These are phyloP conservation scores for Mycena polygramma DNA, from an alignment of 768 basidiomycete species.

Conservation along the genomic window DNA sequence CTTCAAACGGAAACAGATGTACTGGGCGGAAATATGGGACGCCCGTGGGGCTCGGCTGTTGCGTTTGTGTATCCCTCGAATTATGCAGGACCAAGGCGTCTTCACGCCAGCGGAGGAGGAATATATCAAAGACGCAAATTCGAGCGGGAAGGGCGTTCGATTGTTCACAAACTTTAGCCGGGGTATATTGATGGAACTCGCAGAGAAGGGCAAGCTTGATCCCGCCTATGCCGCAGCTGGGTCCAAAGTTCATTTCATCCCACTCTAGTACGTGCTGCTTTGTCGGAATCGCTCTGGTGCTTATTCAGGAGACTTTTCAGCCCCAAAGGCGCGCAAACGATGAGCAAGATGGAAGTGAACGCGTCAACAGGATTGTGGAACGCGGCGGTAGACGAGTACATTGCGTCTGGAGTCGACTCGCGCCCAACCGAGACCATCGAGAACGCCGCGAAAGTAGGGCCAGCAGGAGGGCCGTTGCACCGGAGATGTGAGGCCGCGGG, in stretches of 20 bases:
- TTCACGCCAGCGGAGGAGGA: not conserved
- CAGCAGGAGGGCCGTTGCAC: slow-evolving; percentile 12
- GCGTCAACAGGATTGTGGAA: not conserved
- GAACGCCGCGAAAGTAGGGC: slow-evolving; percentile 11
- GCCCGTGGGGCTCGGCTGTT: not conserved
- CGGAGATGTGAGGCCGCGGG: slow-evolving; percentile 11
- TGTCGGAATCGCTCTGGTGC: not conserved
- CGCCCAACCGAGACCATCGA: slow-evolving; percentile 7
- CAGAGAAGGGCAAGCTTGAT: not conserved
- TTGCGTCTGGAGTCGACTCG: slow-evolving; percentile 5
- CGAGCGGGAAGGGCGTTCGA: not conserved
- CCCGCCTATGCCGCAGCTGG: slow-evolving; percentile 13
- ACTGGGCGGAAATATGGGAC: slow-evolving; percentile 18
- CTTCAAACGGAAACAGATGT: not conserved
- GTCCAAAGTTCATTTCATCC: not conserved
- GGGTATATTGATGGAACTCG: not conserved
- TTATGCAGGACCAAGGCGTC: not conserved
- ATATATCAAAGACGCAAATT: not conserved
- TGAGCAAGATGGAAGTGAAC: not conserved
- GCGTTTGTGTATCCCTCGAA: not conserved
- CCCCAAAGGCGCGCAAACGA: not conserved
- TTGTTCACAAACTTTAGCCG: not conserved
- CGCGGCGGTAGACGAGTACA: slow-evolving; percentile 13
- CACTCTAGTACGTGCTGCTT: not conserved
- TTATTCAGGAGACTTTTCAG: not conserved